Conservation (phyloP, 495 filamentous ascomycete genomes). For the Talaromyces borbonicus region DNA sequence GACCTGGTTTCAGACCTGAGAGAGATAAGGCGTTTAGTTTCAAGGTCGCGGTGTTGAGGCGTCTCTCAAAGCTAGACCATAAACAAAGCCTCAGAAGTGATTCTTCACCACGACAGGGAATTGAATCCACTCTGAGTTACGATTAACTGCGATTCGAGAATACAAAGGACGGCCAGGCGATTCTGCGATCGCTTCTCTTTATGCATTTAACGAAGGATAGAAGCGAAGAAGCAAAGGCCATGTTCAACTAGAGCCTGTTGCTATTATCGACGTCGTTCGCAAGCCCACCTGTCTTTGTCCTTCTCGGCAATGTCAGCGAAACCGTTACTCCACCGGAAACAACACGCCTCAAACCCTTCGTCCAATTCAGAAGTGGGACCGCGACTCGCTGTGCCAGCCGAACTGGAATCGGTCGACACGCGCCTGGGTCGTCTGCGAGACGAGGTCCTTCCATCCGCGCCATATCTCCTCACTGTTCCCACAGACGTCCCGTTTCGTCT, state of each 20-base stretch:
- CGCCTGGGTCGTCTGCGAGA: slow-evolving; percentile 35
- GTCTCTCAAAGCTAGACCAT: not conserved
- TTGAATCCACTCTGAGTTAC: no score
- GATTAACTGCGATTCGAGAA: not conserved
- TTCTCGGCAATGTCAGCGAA: slow-evolving; percentile 36
- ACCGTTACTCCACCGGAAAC: slow-evolving; percentile 11
- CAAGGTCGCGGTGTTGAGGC: not conserved
- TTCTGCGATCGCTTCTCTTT: not conserved
- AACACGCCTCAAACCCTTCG: slow-evolving; percentile 12
- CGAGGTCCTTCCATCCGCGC: slow-evolving; percentile 36
- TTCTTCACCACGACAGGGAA: no score
- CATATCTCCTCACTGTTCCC: slow-evolving; percentile 39
- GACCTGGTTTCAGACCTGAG: not conserved
- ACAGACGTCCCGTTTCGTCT: slow-evolving; percentile 35
- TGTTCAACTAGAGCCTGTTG: not conserved
- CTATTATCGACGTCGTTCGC: not conserved
- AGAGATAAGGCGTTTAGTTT: not conserved
- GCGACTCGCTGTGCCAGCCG: slow-evolving; percentile 17
- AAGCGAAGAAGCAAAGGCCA: slow-evolving; percentile 5
- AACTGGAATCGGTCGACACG: slow-evolving; percentile 27
- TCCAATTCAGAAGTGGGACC: slow-evolving; percentile 20
- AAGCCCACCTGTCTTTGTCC: not conserved
- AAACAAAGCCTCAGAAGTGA: no score
- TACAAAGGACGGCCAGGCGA: not conserved
- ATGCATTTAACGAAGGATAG: slow-evolving; percentile 3